Percentiles rank a stretch among this genome's conserved stretches.
Conservation (phyloP, 306 rosid genomes). For the Sesbania bispinosa region DNA sequence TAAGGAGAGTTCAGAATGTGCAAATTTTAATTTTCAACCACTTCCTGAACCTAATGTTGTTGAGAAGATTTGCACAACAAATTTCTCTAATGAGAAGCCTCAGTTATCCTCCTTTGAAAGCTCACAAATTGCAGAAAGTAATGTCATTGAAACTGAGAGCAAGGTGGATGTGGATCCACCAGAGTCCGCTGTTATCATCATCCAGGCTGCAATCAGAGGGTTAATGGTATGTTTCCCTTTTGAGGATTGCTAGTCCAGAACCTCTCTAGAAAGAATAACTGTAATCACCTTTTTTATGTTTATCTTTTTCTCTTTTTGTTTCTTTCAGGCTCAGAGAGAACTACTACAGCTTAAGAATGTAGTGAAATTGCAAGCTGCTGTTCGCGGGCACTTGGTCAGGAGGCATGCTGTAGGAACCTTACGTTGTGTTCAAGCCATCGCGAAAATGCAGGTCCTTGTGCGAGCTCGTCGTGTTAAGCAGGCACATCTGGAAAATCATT, state of each 20-base stretch:
- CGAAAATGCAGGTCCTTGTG: constrained; percentile 81
- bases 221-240: constrained; percentile 56
- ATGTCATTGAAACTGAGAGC: constrained; percentile 38
- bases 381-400: constrained; percentile 92
- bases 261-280: not conserved
- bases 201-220: constrained; percentile 80
- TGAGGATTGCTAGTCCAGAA: not conserved
- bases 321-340: constrained; percentile 59
- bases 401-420: constrained; percentile 87
- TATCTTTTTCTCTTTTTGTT: constrained; percentile 6
- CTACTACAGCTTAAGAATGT: constrained; percentile 50
- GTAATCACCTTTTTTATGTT: not conserved
- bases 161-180: constrained; percentile 41
- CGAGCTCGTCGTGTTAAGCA: constrained; percentile 66
- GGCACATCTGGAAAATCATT: constrained; percentile 26
- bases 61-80: constrained; percentile 51
- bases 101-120: constrained; percentile 35
- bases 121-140: constrained; percentile 39
- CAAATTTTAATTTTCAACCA: constrained; percentile 38
- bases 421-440: constrained; percentile 84
- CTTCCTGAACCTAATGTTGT: constrained; percentile 41
- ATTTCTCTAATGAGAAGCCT: constrained; percentile 53
- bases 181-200: constrained; percentile 56
- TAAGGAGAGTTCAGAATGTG: constrained; percentile 65
- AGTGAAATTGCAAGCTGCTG: constrained; percentile 89